Base-by-base conservation (phyloP, 306 rosid genomes). In the Lathyrus tuberosus region DNA sequence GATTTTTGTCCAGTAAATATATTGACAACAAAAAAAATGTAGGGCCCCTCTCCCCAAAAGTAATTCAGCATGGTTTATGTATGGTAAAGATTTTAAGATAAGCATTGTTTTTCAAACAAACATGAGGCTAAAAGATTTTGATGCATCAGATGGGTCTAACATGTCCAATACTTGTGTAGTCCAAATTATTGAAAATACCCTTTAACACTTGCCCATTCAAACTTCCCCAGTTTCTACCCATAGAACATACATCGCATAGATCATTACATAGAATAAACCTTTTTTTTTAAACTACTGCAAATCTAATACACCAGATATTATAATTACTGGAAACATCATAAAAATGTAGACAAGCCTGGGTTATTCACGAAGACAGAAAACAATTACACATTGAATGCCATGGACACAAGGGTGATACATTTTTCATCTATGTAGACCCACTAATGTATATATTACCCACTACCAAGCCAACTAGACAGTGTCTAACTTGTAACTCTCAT, bases 1-100 rank as follows among this genome's bases (percentile, higher is more conserved):
- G 31, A 18, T 62, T 73, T 73, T 38, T 40, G 43, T 73, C 56
- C 33, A 49, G 35, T 58, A 26, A 80, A 43, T 54, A 24, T 22
- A 47, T 62, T 40, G 4, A 62, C 28, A 18, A 62, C 35, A 38
- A 42, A 17, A 18, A 2, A 46, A 8, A 73, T 13, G 51, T 26
- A 54, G 18, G 66, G 53, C 16, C 35, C 2, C 0, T 14, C 40
- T 13, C 16, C 13, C 12, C 3, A 14, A 31, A 14, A 68, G 15
- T n/a, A 12, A 28, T 38, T 2, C n/a, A 31, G 31, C 71, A 47
- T 16, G 42, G 22, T 5, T 3, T 62, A 43, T 16, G 57, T 28
- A 24, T 15, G 1, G 13, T 44, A 67, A 46, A 26, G 22, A 11
- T 35, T 56, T 38, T 20, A 62, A 17, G 20, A 20, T 18, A 10